Evolutionary conservation across 768 basidiomycete species (phyloP).

Genomic region (Boletus barrowsii): DNA sequence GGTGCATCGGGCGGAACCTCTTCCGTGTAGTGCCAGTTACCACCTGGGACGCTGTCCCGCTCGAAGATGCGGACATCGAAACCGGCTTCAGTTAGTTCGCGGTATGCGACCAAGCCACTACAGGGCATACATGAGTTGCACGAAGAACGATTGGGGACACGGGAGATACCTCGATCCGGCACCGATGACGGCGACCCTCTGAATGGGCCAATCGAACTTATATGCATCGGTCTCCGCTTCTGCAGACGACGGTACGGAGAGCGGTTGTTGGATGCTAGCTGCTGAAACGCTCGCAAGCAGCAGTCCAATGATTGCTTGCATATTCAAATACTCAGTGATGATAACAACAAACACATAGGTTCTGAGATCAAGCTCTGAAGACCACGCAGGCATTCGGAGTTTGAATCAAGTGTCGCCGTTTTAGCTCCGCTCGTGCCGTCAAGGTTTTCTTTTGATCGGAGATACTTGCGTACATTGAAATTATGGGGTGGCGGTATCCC

Average conservation of each 20-base stretch:
- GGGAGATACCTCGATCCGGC: neutral
- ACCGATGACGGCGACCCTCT: neutral
- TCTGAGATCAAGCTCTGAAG: no score
- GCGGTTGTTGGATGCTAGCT: neutral
- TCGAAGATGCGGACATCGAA: constrained; percentile 6
- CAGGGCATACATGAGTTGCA: neutral
- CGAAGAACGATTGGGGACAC: neutral
- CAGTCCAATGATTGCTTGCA: neutral
- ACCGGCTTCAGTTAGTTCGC: neutral
- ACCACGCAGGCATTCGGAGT: no score
- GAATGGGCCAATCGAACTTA: constrained; percentile 5
- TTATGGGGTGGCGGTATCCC: no score
- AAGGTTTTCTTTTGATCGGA: no score
- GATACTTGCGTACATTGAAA: no score
- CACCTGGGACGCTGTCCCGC: neutral
- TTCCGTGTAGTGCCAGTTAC: constrained; percentile 3
- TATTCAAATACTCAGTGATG: no score
- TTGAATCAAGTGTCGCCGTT: no score
- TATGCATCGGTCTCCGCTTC: neutral
- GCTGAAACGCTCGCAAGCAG: neutral
- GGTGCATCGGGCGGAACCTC: neutral
- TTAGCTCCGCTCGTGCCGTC: no score
- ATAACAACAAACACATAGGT: no score
- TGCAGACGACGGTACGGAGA: neutral
- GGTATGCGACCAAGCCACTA: neutral